Percentiles rank a stretch among this genome's conserved stretches.
Evolutionary conservation across 306 rosid genomes (phyloP).

Genomic region (Cicer cuneatum): DNA sequence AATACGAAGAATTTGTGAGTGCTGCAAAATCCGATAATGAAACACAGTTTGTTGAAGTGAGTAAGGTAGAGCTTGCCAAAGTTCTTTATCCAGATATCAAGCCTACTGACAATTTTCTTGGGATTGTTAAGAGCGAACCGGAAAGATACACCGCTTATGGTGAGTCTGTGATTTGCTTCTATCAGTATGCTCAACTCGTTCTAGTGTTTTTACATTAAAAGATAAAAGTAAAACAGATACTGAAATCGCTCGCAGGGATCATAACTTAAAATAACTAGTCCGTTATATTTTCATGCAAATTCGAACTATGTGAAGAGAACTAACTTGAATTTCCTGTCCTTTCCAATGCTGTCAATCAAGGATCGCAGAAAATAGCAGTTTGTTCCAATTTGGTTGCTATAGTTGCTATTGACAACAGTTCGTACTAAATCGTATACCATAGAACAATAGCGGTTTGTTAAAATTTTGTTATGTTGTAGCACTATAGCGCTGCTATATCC

Average conservation of each 20-base stretch:
- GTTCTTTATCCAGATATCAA: slow-evolving; percentile 70
- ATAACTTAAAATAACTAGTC: slow-evolving; percentile 5
- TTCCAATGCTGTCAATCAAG: neutral
- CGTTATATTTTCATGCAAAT: slow-evolving; percentile 21
- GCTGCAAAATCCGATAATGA: slow-evolving; percentile 80
- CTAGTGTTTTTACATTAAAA: neutral
- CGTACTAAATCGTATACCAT: no score
- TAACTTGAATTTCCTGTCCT: slow-evolving; percentile 16
- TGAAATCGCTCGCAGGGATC: slow-evolving; percentile 8
- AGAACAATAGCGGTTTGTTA: no score
- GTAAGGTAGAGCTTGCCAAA: slow-evolving; percentile 62
- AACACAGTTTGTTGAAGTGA: slow-evolving; percentile 79
- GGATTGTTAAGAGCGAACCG: slow-evolving; percentile 80
- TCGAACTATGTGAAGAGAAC: neutral
- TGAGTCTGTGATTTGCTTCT: slow-evolving; percentile 52
- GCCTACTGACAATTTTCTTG: slow-evolving; percentile 60
- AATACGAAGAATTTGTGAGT: slow-evolving; percentile 70
- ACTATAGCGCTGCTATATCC: no score
- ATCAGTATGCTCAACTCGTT: neutral
- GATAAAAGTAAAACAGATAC: slow-evolving; percentile 17
- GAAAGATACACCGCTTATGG: slow-evolving; percentile 85
- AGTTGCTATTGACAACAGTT: no score
- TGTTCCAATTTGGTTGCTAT: no score
- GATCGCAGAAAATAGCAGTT: no score
- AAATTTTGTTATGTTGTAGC: no score